These are phyloP conservation scores for Geranium rotundifolium DNA, from an alignment of 345 rosid species.

Conservation along the genomic window DNA sequence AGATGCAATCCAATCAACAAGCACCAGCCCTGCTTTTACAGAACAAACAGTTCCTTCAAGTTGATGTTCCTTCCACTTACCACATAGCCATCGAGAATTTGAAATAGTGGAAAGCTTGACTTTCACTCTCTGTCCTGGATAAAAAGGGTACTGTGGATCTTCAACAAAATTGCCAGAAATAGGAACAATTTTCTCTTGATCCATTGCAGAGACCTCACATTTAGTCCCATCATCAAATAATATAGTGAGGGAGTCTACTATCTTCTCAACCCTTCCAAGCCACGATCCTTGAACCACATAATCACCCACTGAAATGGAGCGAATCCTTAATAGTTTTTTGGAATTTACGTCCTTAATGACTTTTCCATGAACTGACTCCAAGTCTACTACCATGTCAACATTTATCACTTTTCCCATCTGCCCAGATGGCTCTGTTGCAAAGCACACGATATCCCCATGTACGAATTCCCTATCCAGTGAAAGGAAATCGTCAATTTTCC, in stretches of 20 bases:
- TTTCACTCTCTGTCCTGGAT: conserved; percentile 84
- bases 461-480: conserved; percentile 67
- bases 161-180: conserved; percentile 46
- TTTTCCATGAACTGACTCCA: conserved; percentile 55
- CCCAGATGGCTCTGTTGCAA: conserved; percentile 48
- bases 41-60: conserved; percentile 56
- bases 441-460: conserved; percentile 68
- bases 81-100: conserved; percentile 72
- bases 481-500: conserved; percentile 82
- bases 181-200: conserved; percentile 53
- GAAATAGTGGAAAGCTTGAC: conserved; percentile 34
- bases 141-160: conserved; percentile 52
- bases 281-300: conserved; percentile 64
- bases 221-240: conserved; percentile 65
- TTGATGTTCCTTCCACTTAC: conserved; percentile 50
- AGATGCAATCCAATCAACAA: conserved; percentile 80
- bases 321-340: conserved; percentile 42
- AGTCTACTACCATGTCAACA: conserved; percentile 41
- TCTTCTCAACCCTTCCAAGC: conserved; percentile 64
- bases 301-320: conserved; percentile 62
- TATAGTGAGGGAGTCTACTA: conserved; percentile 51
- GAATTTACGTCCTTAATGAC: conserved; percentile 45
- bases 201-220: conserved; percentile 44
- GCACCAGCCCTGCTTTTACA: conserved; percentile 54
- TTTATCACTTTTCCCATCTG: conserved; percentile 70